Conservation (phyloP, 768 basidiomycete genomes). For the Calocybe gangraenosa region DNA sequence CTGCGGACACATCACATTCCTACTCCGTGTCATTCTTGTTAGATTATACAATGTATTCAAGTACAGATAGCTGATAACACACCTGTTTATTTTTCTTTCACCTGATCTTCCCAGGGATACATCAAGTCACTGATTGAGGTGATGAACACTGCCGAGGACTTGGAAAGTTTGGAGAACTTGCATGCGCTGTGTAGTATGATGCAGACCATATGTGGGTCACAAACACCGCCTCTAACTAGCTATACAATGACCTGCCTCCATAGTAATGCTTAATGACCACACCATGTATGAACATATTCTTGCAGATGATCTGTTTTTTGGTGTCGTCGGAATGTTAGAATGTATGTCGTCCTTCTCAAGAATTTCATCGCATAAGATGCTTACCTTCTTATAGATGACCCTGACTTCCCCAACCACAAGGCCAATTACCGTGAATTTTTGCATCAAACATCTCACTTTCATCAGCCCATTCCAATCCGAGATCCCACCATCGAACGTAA, state of each 20-base stretch:
- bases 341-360: constrained; percentile 56
- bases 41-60: constrained; percentile 14
- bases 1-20: constrained; percentile 8
- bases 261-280: constrained; percentile 95
- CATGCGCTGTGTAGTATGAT: constrained; percentile 89
- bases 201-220: constrained; percentile 80
- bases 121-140: constrained; percentile 83
- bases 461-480: constrained; percentile 82
- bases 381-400: constrained; percentile 65
- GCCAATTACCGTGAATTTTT: constrained; percentile 97
- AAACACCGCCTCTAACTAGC: constrained; percentile 6
- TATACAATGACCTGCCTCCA: background rate
- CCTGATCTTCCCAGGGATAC: constrained; percentile 59
- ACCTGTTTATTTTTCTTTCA: constrained; percentile 17
- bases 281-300: constrained; percentile 92
- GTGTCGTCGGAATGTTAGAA: constrained; percentile 95
- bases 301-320: constrained; percentile 88
- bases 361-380: constrained; percentile 7
- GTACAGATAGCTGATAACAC: constrained; percentile 25
- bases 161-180: constrained; percentile 86
- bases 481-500: constrained; percentile 76
- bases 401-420: constrained; percentile 94
- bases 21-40: constrained; percentile 14
- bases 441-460: constrained; percentile 75
- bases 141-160: constrained; percentile 85